phyloP scores from a whole-genome alignment of 2,329 filamentous ascomycete species.

The Pestalotiopsis sp. region DNA sequence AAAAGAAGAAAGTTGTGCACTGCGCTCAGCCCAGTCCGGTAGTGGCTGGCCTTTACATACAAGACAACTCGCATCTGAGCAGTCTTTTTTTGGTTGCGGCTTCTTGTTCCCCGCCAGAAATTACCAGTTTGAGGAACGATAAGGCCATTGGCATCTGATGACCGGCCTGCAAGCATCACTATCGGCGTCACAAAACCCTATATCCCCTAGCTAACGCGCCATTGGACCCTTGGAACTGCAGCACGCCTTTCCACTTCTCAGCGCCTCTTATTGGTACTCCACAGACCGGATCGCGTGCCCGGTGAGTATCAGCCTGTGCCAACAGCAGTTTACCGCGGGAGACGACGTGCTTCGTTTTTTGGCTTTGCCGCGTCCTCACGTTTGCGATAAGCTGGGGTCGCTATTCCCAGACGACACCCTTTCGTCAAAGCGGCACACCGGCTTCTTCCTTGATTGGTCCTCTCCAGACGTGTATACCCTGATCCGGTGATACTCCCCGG shows the following conservation, averaged over 20 bases:
- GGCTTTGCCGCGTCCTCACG: conserved; percentile 5
- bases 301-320: conserved; percentile 7
- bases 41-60: not conserved
- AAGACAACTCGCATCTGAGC: not conserved
- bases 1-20: not conserved
- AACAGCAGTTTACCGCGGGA: conserved; percentile 13
- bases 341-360: conserved; percentile 10
- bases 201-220: conserved; percentile 2
- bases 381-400: conserved; percentile 15
- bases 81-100: not conserved
- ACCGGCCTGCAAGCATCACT: conserved; percentile 2
- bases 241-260: not conserved
- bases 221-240: not conserved
- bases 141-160: conserved; percentile 3
- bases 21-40: not conserved
- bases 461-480: conserved; percentile 9
- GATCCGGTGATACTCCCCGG: conserved; percentile 14
- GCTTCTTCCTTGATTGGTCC: conserved; percentile 12
- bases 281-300: conserved; percentile 2
- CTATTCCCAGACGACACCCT: conserved; percentile 11
- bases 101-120: conserved; percentile 4
- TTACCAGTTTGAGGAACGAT: conserved; percentile 2
- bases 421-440: conserved; percentile 14
- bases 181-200: not conserved
- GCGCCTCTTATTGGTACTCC: conserved; percentile 7